phyloP scores from a whole-genome alignment of 163 green algal species.

The Scenedesmus sp. region DNA sequence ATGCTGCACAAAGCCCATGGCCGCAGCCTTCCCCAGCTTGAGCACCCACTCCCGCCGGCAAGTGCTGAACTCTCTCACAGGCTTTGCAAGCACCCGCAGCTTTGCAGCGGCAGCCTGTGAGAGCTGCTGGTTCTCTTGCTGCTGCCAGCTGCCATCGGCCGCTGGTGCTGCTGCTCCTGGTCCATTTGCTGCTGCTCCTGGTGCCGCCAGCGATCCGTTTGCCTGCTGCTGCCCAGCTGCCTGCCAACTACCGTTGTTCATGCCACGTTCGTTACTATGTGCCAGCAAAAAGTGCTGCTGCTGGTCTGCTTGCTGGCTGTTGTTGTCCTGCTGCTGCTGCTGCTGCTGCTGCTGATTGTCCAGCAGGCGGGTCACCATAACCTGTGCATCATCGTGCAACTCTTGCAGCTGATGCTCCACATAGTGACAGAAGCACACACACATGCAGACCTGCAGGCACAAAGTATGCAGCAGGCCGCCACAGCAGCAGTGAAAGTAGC shows the following conservation, averaged over 20 bases:
- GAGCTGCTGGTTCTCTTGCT: neutral
- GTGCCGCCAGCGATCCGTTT: neutral
- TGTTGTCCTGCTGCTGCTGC: neutral
- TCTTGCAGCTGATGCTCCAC: conserved; percentile 44
- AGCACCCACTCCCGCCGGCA: conserved; percentile 51
- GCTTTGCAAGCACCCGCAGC: conserved; percentile 30
- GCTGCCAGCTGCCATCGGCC: neutral
- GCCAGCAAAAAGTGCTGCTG: neutral
- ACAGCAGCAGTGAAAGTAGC: neutral
- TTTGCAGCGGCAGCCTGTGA: neutral
- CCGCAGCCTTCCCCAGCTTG: conserved; percentile 42
- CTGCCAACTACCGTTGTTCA: neutral
- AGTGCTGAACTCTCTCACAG: conserved; percentile 32
- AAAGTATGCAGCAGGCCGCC: neutral
- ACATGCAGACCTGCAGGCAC: conserved; percentile 44
- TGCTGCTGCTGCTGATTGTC: conserved; percentile 34
- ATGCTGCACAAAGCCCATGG: conserved; percentile 47
- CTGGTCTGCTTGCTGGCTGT: neutral
- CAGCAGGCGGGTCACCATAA: conserved; percentile 27
- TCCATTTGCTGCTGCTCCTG: neutral
- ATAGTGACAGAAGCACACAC: conserved; percentile 54
- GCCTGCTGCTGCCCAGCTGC: conserved; percentile 29
- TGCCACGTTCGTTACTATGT: neutral
- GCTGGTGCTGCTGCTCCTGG: neutral
- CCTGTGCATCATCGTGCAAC: conserved; percentile 35